phyloP scores from a whole-genome alignment of 2,329 filamentous ascomycete species.

The Metarhizium sp. region DNA sequence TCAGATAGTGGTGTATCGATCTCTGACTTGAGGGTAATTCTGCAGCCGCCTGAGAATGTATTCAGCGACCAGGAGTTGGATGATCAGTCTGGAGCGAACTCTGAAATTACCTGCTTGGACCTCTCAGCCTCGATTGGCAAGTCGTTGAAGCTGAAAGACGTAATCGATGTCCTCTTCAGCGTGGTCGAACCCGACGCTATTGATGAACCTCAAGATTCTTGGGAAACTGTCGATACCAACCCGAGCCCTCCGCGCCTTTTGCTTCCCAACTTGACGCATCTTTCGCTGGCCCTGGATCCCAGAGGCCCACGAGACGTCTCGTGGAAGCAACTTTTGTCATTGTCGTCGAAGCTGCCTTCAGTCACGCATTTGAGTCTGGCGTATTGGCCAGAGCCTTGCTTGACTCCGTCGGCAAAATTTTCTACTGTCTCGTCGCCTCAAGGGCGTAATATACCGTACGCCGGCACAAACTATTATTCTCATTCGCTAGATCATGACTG shows the following conservation, averaged over 20 bases:
- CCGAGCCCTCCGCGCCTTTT: constrained; percentile 27
- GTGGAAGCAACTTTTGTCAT: constrained; percentile 48
- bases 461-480: constrained; percentile 47
- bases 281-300: constrained; percentile 45
- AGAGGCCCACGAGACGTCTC: constrained; percentile 27
- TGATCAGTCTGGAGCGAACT: constrained; percentile 11
- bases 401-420: constrained; percentile 44
- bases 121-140: constrained; percentile 42
- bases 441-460: constrained; percentile 38
- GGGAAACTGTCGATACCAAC: constrained; percentile 34
- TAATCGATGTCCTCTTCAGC: constrained; percentile 42
- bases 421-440: constrained; percentile 36
- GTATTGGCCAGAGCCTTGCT: constrained; percentile 50
- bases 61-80: constrained; percentile 18
- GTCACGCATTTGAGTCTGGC: constrained; percentile 54
- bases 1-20: constrained; percentile 37
- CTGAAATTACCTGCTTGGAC: constrained; percentile 42
- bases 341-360: constrained; percentile 42
- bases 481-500: constrained; percentile 50
- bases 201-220: constrained; percentile 37
- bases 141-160: constrained; percentile 41
- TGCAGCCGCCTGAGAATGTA: constrained; percentile 24
- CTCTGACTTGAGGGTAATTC: constrained; percentile 38
- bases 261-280: constrained; percentile 49
- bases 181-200: constrained; percentile 9